phyloP scores from a whole-genome alignment of 805 yeast genomes.

The Kuraishia hungarica region DNA sequence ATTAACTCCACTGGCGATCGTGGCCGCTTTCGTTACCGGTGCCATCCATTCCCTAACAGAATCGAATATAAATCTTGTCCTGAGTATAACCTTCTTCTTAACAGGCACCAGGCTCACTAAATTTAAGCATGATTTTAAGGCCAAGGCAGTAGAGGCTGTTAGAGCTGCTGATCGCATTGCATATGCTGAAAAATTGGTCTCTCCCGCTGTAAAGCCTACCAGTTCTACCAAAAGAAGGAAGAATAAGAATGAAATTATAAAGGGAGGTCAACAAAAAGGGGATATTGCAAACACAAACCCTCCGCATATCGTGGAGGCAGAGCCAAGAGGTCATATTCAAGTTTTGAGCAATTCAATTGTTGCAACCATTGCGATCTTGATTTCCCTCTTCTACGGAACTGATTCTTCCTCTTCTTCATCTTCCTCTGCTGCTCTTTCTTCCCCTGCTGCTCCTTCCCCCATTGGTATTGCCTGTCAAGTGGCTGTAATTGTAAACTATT shows the following conservation, averaged over 20 bases:
- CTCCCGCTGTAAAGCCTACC: not conserved
- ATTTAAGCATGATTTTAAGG: constrained; percentile 5
- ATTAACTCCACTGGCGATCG: constrained; percentile 5
- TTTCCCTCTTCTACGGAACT: not conserved
- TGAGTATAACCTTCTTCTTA: constrained; percentile 5
- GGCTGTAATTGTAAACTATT: constrained; percentile 6
- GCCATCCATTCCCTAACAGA: constrained; percentile 4
- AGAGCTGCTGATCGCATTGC: not conserved
- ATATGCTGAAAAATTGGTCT: not conserved
- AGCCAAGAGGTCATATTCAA: constrained; percentile 4
- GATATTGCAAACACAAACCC: too few relatives aligned
- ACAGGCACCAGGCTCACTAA: constrained; percentile 7
- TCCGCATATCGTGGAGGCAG: not conserved
- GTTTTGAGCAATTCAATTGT: constrained; percentile 7
- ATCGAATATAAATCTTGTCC: constrained; percentile 3
- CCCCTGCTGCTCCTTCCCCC: not conserved
- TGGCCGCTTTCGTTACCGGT: constrained; percentile 7
- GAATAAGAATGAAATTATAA: too few relatives aligned
- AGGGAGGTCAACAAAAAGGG: too few relatives aligned
- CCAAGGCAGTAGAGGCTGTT: not conserved
- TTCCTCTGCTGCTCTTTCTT: not conserved
- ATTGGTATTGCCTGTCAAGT: not conserved
- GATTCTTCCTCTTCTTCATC: not conserved
- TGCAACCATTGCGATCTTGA: constrained; percentile 3
- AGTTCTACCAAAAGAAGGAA: not conserved